Evolutionary conservation across 2,329 filamentous ascomycete species (phyloP).

Genomic region (Neonectria sp.): DNA sequence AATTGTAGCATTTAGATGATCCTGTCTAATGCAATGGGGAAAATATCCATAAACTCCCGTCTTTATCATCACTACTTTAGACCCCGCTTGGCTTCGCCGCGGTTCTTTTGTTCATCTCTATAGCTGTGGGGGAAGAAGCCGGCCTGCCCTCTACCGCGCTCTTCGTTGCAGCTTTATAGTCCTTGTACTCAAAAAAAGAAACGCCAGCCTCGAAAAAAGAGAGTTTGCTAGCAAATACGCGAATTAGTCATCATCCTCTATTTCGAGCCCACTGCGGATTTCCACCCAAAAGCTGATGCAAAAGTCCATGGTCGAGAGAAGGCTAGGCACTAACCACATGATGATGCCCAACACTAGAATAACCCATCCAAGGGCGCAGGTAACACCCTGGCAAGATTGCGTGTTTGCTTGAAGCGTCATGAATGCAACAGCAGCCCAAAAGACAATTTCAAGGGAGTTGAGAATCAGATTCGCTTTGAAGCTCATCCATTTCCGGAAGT

Average conservation of each 20-base stretch:
- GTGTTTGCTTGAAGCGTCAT: conserved; percentile 13
- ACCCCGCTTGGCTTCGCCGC: not conserved
- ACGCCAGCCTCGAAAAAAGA: conserved; percentile 1
- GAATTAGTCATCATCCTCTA: not conserved
- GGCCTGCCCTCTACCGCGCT: not conserved
- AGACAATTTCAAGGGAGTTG: conserved; percentile 12
- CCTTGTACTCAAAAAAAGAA: conserved; percentile 12
- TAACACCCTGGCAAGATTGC: conserved; percentile 2
- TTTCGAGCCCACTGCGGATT: not conserved
- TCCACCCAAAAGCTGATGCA: conserved; percentile 6
- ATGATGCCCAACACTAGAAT: conserved; percentile 6
- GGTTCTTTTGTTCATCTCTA: not conserved
- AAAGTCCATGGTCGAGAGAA: conserved; percentile 2
- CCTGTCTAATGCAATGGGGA: too few relatives aligned
- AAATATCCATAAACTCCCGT: too few relatives aligned
- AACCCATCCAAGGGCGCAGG: conserved; percentile 11
- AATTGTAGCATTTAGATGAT: too few relatives aligned
- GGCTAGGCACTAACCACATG: conserved; percentile 15
- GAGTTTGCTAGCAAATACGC: conserved; percentile 1
- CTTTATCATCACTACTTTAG: not conserved
- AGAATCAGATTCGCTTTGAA: conserved; percentile 9
- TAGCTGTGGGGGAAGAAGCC: not conserved
- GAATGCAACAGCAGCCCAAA: conserved; percentile 10
- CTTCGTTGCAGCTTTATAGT: conserved; percentile 4
- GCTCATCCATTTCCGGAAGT: conserved; percentile 18